Evolutionary conservation across 2,329 filamentous ascomycete genomes (phyloP), one percentile per base, ranked within the genome.

Genomic region (Lecanicillium sp.): DNA sequence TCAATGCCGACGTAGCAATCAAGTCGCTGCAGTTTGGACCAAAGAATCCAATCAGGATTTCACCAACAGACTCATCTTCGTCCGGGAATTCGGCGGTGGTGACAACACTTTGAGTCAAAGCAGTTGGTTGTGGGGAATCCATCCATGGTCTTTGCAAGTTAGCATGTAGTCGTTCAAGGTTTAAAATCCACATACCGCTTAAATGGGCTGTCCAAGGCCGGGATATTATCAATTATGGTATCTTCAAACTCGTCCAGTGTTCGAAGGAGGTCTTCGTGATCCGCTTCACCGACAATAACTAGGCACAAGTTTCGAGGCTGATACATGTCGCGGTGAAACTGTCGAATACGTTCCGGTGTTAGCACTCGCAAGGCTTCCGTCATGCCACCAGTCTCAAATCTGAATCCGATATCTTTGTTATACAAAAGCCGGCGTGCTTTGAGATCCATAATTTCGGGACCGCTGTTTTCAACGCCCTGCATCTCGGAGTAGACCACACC

Each of bases 401-500:
- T 81, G 56, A 95, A 98, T 3, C 92, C 92, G 40, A 94, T 79
- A 33, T 85, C 83, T 57, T 92, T 79, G 0, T 89, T 89, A 51
- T 96, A 98, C 27, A 95, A 68, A 32, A 92, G 67, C 3, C 85
- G 78, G 29, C 85, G 81, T 37, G 86, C 82, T 47, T 78, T 75
- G 41, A 95, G 70, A 47, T 95, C 86, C 75, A 96, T 95, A 42
- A 96, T 76, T 57, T 95, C 87, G 7, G 73, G 70, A 48, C 84
- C 80, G 37, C 78, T 81, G 55, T 94, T 94, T 56, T 96, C 85
- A 3, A 95, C 80, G 17, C 82, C 92, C 62, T 98, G 92, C 92
- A 98, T 98, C 63, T 98, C 92, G 0, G 90, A 95, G 62, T 98
- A 98, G 8, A 98, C 92, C 2, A 95, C 89, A 45, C 88, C 92